These are phyloP conservation scores for Echinochloa phyllopogon DNA, from an alignment of 176 grass and related monocot genomes.

Conservation along the genomic window DNA sequence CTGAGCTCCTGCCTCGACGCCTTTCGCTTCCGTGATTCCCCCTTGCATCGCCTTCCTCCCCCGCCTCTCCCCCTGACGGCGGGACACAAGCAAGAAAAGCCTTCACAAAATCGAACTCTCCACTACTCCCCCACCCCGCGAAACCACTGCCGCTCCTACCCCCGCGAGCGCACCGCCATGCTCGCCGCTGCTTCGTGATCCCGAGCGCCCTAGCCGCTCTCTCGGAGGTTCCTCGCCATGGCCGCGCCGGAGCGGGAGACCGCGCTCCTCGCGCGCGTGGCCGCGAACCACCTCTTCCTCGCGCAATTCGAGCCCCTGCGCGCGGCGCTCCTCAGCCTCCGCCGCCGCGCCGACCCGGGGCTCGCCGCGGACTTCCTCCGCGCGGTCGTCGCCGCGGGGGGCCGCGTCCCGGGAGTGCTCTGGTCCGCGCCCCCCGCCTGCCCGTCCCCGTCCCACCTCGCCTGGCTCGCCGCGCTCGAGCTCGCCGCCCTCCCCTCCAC, in stretches of 20 bases:
- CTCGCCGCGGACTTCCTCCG: conserved; percentile 67
- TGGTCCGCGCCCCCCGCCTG: conserved; percentile 70
- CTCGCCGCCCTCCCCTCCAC: conserved; percentile 54
- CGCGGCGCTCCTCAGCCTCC: conserved; percentile 85
- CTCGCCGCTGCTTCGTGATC: conserved; percentile 37
- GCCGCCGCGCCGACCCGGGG: conserved; percentile 61
- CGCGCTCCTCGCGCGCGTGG: conserved; percentile 72
- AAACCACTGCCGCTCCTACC: background rate
- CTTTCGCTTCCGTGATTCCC: background rate
- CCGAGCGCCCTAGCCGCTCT: background rate
- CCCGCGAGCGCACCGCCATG: conserved; percentile 30
- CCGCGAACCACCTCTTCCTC: conserved; percentile 90
- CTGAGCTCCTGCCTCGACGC: background rate
- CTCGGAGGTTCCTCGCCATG: conserved; percentile 9
- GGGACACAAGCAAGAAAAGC: conserved; percentile 7
- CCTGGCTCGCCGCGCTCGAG: conserved; percentile 88
- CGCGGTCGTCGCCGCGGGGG: conserved; percentile 63
- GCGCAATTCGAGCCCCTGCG: conserved; percentile 91
- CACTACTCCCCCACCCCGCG: background rate
- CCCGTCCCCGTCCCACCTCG: conserved; percentile 78
- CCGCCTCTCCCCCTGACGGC: background rate
- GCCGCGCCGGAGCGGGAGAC: conserved; percentile 75
- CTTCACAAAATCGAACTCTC: conserved; percentile 20
- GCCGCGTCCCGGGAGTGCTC: conserved; percentile 67
- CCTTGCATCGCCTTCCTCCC: background rate